Conservation (phyloP, 2,329 filamentous ascomycete species). For the Arthrobotrys sinensis region DNA sequence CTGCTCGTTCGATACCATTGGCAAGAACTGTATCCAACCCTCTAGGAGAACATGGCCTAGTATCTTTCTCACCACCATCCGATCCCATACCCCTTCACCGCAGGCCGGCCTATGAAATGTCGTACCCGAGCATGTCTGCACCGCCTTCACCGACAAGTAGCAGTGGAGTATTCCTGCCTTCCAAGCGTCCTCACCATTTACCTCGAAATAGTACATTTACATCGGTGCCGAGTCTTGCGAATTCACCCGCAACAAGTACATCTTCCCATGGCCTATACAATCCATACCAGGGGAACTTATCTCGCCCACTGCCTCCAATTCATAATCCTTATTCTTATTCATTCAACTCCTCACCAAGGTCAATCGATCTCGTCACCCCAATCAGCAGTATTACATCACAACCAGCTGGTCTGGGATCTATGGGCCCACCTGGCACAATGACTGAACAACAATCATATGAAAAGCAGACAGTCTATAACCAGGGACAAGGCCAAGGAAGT, state of each 20-base stretch:
- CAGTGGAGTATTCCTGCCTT: constrained; percentile 44
- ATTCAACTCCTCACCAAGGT: constrained; percentile 63
- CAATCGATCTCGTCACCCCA: constrained; percentile 65
- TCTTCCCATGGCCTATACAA: constrained; percentile 46
- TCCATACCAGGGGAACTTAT: constrained; percentile 59
- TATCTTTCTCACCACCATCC: constrained; percentile 59
- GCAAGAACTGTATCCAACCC: constrained; percentile 50
- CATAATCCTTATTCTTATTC: constrained; percentile 63
- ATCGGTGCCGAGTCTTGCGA: constrained; percentile 60
- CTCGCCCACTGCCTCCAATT: constrained; percentile 63
- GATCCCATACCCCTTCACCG: constrained; percentile 58
- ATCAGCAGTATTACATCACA: constrained; percentile 59
- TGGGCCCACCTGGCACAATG: constrained; percentile 7
- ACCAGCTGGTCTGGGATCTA: constrained; percentile 37
- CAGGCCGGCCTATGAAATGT: constrained; percentile 48
- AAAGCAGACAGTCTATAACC: constrained; percentile 51
- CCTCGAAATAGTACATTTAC: constrained; percentile 62
- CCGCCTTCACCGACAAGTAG: constrained; percentile 57
- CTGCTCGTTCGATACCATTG: constrained; percentile 50
- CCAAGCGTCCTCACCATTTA: constrained; percentile 61
- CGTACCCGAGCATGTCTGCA: constrained; percentile 56
- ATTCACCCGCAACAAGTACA: constrained; percentile 42
- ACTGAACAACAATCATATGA: constrained; percentile 59
- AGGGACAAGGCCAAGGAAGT: constrained; percentile 57
- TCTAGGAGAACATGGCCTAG: constrained; percentile 32